Conservation (phyloP, 805 yeast genomes). For the Scheffersomyces stipitis region DNA sequence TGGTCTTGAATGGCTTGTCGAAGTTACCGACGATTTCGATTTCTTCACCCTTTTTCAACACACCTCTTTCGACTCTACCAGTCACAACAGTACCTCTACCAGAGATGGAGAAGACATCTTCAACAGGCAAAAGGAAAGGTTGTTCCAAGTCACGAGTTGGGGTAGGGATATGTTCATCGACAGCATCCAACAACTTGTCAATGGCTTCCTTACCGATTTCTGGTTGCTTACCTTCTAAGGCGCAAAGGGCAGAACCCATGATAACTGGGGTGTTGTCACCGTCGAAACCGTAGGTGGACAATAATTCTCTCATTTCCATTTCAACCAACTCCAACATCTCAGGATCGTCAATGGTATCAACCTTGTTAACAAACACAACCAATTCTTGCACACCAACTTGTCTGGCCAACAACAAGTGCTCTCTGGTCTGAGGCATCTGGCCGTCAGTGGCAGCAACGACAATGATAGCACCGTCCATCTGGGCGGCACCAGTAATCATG, state of each 20-base stretch:
- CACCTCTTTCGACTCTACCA: constrained; percentile 99
- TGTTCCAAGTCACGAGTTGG: constrained; percentile 95
- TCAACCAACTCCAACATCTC: constrained; percentile 99
- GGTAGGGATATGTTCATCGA: constrained; percentile 93
- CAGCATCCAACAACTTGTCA: constrained; percentile 80
- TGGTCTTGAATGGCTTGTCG: constrained; percentile 84
- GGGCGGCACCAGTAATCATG: constrained; percentile 99
- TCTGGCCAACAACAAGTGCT: constrained; percentile 96
- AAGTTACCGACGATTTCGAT: constrained; percentile 94
- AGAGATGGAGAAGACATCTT: constrained; percentile 95
- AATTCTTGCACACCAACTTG: constrained; percentile 98
- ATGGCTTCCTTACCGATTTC: constrained; percentile 92
- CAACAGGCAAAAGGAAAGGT: constrained; percentile 96
- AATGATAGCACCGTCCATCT: constrained; percentile 99
- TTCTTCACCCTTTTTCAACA: constrained; percentile 97
- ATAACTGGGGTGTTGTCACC: constrained; percentile 98
- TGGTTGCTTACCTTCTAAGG: constrained; percentile 82
- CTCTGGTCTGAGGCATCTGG: constrained; percentile 99
- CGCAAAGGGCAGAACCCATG: constrained; percentile 98
- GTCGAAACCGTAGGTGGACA: constrained; percentile 89
- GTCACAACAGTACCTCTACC: constrained; percentile 99
- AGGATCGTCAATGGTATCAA: constrained; percentile 96
- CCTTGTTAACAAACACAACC: constrained; percentile 97
- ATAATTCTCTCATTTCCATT: constrained; percentile 99
- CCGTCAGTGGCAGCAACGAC: constrained; percentile 99